These are phyloP conservation scores for Naegleria gruberi DNA, from an alignment of 208 protist species.

Conservation along the genomic window DNA sequence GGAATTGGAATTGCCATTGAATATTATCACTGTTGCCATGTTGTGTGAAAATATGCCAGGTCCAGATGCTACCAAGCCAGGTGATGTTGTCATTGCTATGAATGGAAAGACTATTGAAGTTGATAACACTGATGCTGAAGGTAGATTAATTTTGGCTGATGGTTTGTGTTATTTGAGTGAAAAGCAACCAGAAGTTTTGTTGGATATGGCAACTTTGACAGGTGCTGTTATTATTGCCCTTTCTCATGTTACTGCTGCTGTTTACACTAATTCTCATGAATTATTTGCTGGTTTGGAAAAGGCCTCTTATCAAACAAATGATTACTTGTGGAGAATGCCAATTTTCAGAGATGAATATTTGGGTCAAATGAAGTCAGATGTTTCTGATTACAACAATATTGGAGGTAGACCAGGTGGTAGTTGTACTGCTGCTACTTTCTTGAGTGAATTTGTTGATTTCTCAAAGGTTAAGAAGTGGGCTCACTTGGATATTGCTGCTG, in stretches of 20 bases:
- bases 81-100: slow-evolving; percentile 18
- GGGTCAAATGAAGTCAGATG: background rate
- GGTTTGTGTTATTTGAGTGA: slow-evolving; percentile 64
- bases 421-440: slow-evolving; percentile 13
- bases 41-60: slow-evolving; percentile 14
- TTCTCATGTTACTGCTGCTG: background rate
- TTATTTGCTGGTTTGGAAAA: background rate
- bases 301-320: background rate
- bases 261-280: background rate
- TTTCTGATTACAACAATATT: slow-evolving; percentile 7
- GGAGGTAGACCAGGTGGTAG: background rate
- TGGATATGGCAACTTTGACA: slow-evolving; percentile 79
- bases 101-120: slow-evolving; percentile 14
- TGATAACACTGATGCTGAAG: slow-evolving; percentile 25
- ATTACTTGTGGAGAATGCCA: slow-evolving; percentile 19
- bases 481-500: slow-evolving; percentile 21
- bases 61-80: background rate
- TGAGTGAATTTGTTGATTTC: slow-evolving; percentile 16
- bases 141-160: slow-evolving; percentile 70
- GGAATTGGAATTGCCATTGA: background rate
- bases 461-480: background rate
- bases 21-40: background rate
- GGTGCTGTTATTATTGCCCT: slow-evolving; percentile 44
- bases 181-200: slow-evolving; percentile 55
- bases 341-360: background rate